Evolutionary conservation across 805 yeast genomes (phyloP).

Genomic region (Saturnispora silvae): DNA sequence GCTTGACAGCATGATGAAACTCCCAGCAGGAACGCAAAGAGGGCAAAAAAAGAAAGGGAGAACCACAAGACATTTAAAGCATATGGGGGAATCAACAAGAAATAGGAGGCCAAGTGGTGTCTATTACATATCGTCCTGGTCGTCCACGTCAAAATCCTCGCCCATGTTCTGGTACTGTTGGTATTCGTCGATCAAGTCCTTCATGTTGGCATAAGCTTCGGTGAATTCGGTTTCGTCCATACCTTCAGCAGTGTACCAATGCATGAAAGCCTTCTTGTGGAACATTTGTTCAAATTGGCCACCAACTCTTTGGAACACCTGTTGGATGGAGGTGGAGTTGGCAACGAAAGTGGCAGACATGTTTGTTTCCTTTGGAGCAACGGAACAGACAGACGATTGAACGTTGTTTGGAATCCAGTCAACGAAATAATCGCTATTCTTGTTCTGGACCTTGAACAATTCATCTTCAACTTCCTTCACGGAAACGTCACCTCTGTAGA

Average conservation of each 20-base stretch:
- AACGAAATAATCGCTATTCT: constrained; percentile 74
- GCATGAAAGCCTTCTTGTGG: constrained; percentile 88
- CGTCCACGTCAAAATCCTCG: constrained; percentile 41
- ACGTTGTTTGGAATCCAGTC: constrained; percentile 96
- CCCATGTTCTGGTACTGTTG: constrained; percentile 86
- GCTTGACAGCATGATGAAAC: no score
- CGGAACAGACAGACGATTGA: constrained; percentile 87
- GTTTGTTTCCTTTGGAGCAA: constrained; percentile 75
- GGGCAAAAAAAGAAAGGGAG: background rate
- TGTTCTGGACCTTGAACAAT: constrained; percentile 73
- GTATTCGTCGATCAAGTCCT: constrained; percentile 78
- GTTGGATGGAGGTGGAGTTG: constrained; percentile 88
- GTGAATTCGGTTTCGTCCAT: constrained; percentile 93
- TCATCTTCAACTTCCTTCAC: constrained; percentile 93
- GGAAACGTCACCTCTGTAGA: constrained; percentile 88
- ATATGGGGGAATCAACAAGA: constrained; percentile 8
- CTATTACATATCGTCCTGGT: constrained; percentile 6
- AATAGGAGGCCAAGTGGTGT: no score
- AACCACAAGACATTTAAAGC: background rate
- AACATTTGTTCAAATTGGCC: constrained; percentile 89
- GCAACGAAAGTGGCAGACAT: constrained; percentile 92
- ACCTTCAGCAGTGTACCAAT: constrained; percentile 93
- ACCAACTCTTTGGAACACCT: constrained; percentile 79
- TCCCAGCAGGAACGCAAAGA: background rate
- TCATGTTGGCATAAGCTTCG: constrained; percentile 89